Conservation (phyloP, 768 basidiomycete species). For the Mycena crocata region DNA sequence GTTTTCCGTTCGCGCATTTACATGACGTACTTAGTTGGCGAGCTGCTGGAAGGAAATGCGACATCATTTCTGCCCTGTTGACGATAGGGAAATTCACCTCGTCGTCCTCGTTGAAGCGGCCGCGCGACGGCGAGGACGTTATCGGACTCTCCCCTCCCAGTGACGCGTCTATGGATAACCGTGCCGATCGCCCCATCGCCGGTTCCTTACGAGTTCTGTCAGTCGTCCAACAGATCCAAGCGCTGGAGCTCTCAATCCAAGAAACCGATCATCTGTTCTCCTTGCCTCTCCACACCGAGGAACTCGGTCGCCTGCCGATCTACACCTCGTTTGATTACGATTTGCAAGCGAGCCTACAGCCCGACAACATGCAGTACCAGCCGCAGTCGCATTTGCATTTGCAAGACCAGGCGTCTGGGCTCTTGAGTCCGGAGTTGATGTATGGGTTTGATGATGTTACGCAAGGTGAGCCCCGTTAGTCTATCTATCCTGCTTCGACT, state of each 20-base stretch:
- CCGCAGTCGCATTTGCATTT: not conserved
- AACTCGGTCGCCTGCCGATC: slow-evolving; percentile 1
- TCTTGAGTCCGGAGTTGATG: too few relatives aligned
- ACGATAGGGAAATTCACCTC: slow-evolving; percentile 6
- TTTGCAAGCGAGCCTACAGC: not conserved
- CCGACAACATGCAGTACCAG: not conserved
- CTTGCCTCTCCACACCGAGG: slow-evolving; percentile 1
- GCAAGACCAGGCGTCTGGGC: not conserved
- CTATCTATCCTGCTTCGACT: too few relatives aligned
- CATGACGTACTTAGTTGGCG: slow-evolving; percentile 1
- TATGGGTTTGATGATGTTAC: too few relatives aligned
- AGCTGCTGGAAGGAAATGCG: slow-evolving; percentile 7
- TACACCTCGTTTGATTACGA: not conserved
- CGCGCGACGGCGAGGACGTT: not conserved
- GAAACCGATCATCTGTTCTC: not conserved
- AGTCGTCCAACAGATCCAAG: not conserved
- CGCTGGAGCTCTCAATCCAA: not conserved
- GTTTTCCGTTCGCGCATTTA: not conserved
- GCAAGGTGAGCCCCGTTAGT: too few relatives aligned
- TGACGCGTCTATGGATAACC: not conserved
- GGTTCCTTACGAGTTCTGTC: not conserved
- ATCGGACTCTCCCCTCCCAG: too few relatives aligned
- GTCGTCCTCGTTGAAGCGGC: not conserved
- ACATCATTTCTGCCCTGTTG: slow-evolving; percentile 13
- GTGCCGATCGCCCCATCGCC: not conserved